Evolutionary conservation across 371 early-diverging fungal genomes (phyloP).

Genomic region (Rhizopus arrhizus): DNA sequence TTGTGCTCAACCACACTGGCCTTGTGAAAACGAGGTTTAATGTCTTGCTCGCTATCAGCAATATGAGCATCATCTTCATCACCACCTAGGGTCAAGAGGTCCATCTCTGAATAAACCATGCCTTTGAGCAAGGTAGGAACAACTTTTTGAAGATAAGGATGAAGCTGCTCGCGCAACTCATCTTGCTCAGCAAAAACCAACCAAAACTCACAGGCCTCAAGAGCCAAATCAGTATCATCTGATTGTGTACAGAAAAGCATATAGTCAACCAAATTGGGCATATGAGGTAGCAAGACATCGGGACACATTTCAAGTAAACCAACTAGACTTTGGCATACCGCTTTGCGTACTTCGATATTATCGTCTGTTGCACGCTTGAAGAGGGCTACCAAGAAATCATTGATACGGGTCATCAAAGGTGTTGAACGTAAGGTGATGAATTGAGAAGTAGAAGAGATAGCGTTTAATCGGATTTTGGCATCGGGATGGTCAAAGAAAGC

Average conservation of each 20-base stretch:
- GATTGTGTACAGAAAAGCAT: slow-evolving; percentile 89
- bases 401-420: slow-evolving; percentile 74
- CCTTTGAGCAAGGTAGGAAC: slow-evolving; percentile 90
- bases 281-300: slow-evolving; percentile 79
- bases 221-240: slow-evolving; percentile 80
- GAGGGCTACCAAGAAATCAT: slow-evolving; percentile 77
- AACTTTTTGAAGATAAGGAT: slow-evolving; percentile 76
- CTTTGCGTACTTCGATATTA: slow-evolving; percentile 79
- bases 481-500: slow-evolving; percentile 75
- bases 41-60: slow-evolving; percentile 86
- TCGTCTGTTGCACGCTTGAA: slow-evolving; percentile 82
- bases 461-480: slow-evolving; percentile 71
- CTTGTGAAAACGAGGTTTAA: slow-evolving; percentile 91
- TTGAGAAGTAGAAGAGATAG: slow-evolving; percentile 78
- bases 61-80: slow-evolving; percentile 84
- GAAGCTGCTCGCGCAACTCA: slow-evolving; percentile 73
- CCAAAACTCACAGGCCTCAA: slow-evolving; percentile 98
- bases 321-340: slow-evolving; percentile 91
- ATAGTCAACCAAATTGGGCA: slow-evolving; percentile 85
- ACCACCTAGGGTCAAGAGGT: slow-evolving; percentile 74
- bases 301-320: slow-evolving; percentile 83
- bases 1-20: slow-evolving; percentile 76
- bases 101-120: slow-evolving; percentile 95
- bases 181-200: slow-evolving; percentile 92
- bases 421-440: slow-evolving; percentile 75